phyloP scores from a whole-genome alignment of 2,329 filamentous ascomycete genomes.

The Monosporascus sp. region DNA sequence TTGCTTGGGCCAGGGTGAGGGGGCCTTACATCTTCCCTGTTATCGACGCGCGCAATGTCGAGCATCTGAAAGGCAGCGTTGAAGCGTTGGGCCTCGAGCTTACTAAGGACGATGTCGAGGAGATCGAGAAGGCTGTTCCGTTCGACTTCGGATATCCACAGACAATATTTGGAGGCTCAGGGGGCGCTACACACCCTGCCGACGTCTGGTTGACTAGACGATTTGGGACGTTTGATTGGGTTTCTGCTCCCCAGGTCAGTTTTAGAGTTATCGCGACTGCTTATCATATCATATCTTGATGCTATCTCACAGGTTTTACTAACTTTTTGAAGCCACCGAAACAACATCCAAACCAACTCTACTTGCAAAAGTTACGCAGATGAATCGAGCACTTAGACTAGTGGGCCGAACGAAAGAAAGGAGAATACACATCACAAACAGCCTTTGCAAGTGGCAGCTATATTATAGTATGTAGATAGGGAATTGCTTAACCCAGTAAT shows the following conservation, averaged over 20 bases:
- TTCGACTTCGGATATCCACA: conserved; percentile 49
- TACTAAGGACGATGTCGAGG: conserved; percentile 46
- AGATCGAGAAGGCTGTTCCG: conserved; percentile 43
- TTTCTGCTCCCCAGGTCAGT: conserved; percentile 3
- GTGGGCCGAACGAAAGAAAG: too few species aligned
- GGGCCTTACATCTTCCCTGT: conserved; percentile 52
- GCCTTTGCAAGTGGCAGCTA: too few species aligned
- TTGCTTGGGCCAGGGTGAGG: conserved; percentile 56
- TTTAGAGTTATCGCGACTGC: too few species aligned
- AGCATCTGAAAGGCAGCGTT: conserved; percentile 52
- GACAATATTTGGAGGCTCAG: conserved; percentile 26
- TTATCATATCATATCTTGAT: too few species aligned
- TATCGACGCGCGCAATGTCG: conserved; percentile 49
- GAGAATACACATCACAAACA: too few species aligned
- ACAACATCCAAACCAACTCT: too few species aligned
- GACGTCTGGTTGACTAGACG: conserved; percentile 5
- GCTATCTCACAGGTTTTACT: too few species aligned
- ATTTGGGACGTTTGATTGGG: conserved; percentile 5
- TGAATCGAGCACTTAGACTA: too few species aligned
- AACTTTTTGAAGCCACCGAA: too few species aligned
- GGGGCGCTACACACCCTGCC: conserved; percentile 3
- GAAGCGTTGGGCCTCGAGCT: conserved; percentile 45
- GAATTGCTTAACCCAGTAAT: too few species aligned
- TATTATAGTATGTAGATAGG: too few species aligned
- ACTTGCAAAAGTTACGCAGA: too few species aligned